A percentile compares a stretch with the other conserved stretches of the same genome.
phyloP scores from a whole-genome alignment of 2,329 filamentous ascomycete genomes.

The Purpureocillium lavendulum region DNA sequence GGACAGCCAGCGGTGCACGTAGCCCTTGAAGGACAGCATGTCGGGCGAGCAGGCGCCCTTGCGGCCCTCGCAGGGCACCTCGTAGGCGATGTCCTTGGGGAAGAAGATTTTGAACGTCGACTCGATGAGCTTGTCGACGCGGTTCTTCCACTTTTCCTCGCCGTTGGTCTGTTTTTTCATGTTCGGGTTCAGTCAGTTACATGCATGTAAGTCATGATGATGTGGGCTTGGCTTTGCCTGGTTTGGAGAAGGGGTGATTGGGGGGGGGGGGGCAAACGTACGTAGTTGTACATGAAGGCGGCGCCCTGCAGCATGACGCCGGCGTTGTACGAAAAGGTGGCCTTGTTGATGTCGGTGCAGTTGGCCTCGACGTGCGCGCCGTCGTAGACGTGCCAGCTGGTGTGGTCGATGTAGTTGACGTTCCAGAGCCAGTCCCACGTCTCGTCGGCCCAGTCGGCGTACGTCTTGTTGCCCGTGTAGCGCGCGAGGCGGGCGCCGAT shows the following conservation, averaged over 20 bases:
- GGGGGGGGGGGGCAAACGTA: conserved; percentile 19
- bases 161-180: conserved; percentile 36
- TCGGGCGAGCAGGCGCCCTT: conserved; percentile 57
- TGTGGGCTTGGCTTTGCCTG: no score
- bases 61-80: conserved; percentile 55
- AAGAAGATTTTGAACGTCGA: conserved; percentile 44
- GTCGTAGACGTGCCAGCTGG: conserved; percentile 55
- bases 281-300: conserved; percentile 61
- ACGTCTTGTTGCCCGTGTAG: conserved; percentile 60
- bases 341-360: conserved; percentile 52
- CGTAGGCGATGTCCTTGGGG: conserved; percentile 51
- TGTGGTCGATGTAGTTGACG: conserved; percentile 49
- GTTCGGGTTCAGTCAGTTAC: no score
- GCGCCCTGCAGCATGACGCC: conserved; percentile 54
- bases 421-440: conserved; percentile 53
- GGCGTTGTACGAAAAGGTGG: conserved; percentile 61
- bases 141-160: conserved; percentile 43
- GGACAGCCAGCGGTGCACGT: conserved; percentile 57
- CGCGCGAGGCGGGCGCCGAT: conserved; percentile 60
- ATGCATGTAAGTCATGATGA: no score
- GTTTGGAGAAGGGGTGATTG: background rate
- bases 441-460: conserved; percentile 52
- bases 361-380: conserved; percentile 49
- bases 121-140: conserved; percentile 46
- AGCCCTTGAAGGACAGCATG: conserved; percentile 66